Evolutionary conservation across 2,329 filamentous ascomycete genomes (phyloP).

Genomic region (Lecanicillium sp.): DNA sequence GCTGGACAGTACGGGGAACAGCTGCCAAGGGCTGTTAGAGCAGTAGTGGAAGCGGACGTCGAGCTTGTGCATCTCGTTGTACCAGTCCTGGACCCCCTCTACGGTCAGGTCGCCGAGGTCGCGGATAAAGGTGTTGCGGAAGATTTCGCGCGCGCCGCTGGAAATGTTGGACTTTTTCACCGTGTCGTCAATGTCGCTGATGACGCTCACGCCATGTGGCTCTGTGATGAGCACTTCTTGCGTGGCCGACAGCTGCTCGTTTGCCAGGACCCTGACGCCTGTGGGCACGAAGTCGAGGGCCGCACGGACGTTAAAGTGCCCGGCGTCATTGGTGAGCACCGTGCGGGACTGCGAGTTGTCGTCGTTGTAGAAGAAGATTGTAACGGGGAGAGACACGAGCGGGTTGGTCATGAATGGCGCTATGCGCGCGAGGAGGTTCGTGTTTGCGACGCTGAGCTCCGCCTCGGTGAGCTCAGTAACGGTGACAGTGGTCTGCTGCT

Average conservation of each 20-base stretch:
- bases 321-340: constrained; percentile 76
- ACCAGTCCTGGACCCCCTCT: constrained; percentile 87
- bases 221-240: constrained; percentile 73
- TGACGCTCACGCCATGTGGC: constrained; percentile 75
- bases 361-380: constrained; percentile 92
- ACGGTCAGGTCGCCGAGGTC: constrained; percentile 76
- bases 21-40: constrained; percentile 98
- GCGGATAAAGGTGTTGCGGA: constrained; percentile 89
- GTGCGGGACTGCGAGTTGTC: constrained; percentile 74
- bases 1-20: constrained; percentile 80
- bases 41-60: constrained; percentile 93
- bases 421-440: constrained; percentile 79
- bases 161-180: constrained; percentile 92
- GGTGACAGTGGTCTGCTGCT: constrained; percentile 20
- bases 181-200: constrained; percentile 97
- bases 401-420: constrained; percentile 87
- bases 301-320: constrained; percentile 77
- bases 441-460: constrained; percentile 73
- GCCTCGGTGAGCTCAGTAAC: constrained; percentile 60
- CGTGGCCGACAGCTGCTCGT: constrained; percentile 73
- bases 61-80: constrained; percentile 64
- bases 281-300: constrained; percentile 86
- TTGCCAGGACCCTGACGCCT: constrained; percentile 78
- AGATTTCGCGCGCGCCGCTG: constrained; percentile 83
- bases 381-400: constrained; percentile 68